Evolutionary conservation across 1,284 basidiomycete genomes (phyloP).

Genomic region (Trametes sp.): DNA sequence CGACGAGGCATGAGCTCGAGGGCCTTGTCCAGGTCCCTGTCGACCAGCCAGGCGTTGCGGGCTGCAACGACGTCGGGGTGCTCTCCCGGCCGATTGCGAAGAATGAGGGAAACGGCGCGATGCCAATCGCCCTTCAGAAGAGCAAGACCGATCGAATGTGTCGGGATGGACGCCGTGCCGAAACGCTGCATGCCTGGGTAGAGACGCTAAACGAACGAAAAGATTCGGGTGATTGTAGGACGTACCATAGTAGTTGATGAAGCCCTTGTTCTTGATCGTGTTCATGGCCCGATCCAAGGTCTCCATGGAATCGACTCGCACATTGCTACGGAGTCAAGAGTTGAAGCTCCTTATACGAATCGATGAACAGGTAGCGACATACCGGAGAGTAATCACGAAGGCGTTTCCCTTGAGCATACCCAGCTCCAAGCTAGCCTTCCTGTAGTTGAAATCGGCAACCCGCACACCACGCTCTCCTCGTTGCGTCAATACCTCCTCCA

Average conservation of each 20-base stretch:
- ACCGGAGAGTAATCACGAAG: constrained; percentile 95
- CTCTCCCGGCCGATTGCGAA: constrained; percentile 86
- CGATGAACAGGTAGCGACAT: constrained; percentile 35
- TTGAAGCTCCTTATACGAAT: not conserved
- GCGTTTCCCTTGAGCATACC: constrained; percentile 97
- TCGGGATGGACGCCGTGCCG: constrained; percentile 95
- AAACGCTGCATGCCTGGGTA: constrained; percentile 95
- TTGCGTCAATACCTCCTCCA: constrained; percentile 65
- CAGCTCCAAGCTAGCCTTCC: constrained; percentile 83
- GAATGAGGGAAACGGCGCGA: constrained; percentile 82
- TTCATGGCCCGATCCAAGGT: constrained; percentile 80
- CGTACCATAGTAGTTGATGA: constrained; percentile 97
- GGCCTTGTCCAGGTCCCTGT: constrained; percentile 80
- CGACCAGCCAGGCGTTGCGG: constrained; percentile 84
- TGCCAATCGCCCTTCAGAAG: constrained; percentile 92
- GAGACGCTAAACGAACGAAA: not conserved
- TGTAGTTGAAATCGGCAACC: constrained; percentile 89
- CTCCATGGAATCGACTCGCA: constrained; percentile 76
- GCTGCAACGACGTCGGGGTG: constrained; percentile 86
- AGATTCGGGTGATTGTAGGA: not conserved
- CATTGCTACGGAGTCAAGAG: constrained; percentile 62
- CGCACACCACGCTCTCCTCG: constrained; percentile 92
- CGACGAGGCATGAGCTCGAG: constrained; percentile 86
- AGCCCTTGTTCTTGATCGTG: constrained; percentile 86
- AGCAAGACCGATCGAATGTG: constrained; percentile 92